Evolutionary conservation across 2,329 filamentous ascomycete genomes (phyloP), one percentile per base, ranked within the genome.

Genomic region (Ceratocystiopsis brevicomis): DNA sequence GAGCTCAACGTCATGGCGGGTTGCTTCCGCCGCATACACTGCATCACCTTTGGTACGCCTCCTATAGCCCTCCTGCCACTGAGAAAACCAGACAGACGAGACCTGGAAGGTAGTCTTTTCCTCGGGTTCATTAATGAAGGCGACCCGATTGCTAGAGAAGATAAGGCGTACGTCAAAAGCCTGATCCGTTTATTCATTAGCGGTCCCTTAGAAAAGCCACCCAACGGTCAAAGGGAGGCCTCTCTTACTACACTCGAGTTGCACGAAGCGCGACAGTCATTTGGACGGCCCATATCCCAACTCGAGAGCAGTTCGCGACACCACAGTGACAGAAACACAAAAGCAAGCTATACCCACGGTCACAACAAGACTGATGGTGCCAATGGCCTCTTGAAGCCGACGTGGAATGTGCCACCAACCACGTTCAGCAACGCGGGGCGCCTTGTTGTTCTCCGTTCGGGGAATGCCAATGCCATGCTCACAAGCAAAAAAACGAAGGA

Each of bases 51-150:
- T 51, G 85, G 85, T n/a, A 71, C 82, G 0, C 85, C 85, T 1
- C 84, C 85, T 0, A 66, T 92, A 2, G 80, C 76, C 17, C 65
- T 86, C 1, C 64, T 81, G 1, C 81, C 84, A 0, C 60, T 92
- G 2, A 54, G 65, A 25, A 80, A 73, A 50, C 76, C 80, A 0
- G 52, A 66, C 5, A 58, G 57, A 2, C 55, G 58, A 0, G 57
- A 64, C 13, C 57, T 71, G 18, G 59, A 66, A 25, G 85, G 81
- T 54, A 85, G 76, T 45, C 56, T 88, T 5, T 93, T 93, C 56
- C 68, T 84, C 42, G 74, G 71, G 37, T 85, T 93, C 54, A 66
- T 87, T 52, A 94, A 93, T 54, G 84, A 93, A 57, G 85, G 85
- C 4, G 86, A 93, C 50, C 83, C 82, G 0, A 81, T 93, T 0